These are phyloP conservation scores for Nidularia pulvinata DNA, from an alignment of 768 basidiomycete species.

Conservation along the genomic window DNA sequence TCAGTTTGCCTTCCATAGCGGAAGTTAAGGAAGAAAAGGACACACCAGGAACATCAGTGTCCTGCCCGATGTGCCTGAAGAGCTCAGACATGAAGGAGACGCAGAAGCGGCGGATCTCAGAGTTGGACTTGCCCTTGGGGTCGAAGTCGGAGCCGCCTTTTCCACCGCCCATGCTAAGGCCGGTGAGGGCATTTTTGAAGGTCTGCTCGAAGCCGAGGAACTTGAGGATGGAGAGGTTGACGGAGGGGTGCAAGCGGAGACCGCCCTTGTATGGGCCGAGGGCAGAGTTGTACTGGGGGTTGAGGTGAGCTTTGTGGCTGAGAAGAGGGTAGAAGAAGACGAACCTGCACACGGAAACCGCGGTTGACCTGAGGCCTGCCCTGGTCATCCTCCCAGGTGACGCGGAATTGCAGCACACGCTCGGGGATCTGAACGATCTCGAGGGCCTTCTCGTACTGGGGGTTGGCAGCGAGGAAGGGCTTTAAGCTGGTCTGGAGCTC, in stretches of 20 bases:
- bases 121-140: conserved; percentile 80
- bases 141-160: conserved; percentile 84
- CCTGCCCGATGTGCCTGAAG: conserved; percentile 66
- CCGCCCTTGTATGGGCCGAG: conserved; percentile 82
- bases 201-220: conserved; percentile 85
- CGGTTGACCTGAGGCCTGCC: conserved; percentile 66
- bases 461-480: conserved; percentile 66
- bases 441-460: conserved; percentile 67
- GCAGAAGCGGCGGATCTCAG: conserved; percentile 74
- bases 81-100: conserved; percentile 75
- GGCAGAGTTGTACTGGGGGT: conserved; percentile 66
- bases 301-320: background rate
- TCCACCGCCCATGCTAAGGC: conserved; percentile 76
- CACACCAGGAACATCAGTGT: conserved; percentile 71
- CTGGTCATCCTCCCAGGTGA: conserved; percentile 76
- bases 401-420: conserved; percentile 66
- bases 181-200: conserved; percentile 82
- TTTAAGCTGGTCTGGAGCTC: conserved; percentile 66
- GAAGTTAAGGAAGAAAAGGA: conserved; percentile 3
- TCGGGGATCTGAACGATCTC: conserved; percentile 61
- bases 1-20: background rate
- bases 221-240: conserved; percentile 83
- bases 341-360: conserved; percentile 73
- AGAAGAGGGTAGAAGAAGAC: conserved; percentile 7
- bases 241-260: conserved; percentile 75